Conservation (phyloP, 139 green algal genomes). For the Ulvella scutata region DNA sequence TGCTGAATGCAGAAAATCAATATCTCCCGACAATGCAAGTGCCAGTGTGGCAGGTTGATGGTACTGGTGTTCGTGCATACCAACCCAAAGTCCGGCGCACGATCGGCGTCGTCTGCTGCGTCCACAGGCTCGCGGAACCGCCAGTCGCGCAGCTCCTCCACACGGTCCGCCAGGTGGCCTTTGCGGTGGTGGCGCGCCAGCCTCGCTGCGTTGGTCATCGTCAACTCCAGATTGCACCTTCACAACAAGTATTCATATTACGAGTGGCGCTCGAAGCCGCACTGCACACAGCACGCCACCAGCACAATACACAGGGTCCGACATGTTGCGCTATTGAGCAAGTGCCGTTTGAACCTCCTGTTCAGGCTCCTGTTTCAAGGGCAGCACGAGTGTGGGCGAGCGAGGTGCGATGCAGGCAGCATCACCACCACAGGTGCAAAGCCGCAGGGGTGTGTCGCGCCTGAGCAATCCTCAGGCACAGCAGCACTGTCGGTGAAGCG, state of each 20-base stretch:
- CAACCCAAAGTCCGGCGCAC: neutral
- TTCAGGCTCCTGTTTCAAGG: neutral
- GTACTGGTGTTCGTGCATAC: neutral
- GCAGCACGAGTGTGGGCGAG: neutral
- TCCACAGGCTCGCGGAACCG: neutral
- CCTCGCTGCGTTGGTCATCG: neutral
- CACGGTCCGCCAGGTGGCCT: neutral
- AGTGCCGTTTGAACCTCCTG: neutral
- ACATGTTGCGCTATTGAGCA: neutral
- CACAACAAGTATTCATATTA: neutral
- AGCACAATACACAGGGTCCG: neutral
- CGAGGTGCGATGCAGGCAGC: neutral
- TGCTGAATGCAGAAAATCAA: too few species aligned
- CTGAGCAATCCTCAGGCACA: neutral
- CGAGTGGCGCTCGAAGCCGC: neutral
- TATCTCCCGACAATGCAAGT: neutral
- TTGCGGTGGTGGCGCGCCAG: neutral
- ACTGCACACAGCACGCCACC: neutral
- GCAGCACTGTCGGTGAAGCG: neutral
- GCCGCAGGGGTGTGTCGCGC: neutral
- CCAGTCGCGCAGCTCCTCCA: neutral
- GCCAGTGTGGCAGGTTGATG: too few species aligned
- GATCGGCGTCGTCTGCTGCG: neutral
- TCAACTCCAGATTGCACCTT: neutral
- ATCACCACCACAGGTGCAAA: neutral